Conservation (phyloP, 805 yeast genomes). For the Ogataea populi-albae region DNA sequence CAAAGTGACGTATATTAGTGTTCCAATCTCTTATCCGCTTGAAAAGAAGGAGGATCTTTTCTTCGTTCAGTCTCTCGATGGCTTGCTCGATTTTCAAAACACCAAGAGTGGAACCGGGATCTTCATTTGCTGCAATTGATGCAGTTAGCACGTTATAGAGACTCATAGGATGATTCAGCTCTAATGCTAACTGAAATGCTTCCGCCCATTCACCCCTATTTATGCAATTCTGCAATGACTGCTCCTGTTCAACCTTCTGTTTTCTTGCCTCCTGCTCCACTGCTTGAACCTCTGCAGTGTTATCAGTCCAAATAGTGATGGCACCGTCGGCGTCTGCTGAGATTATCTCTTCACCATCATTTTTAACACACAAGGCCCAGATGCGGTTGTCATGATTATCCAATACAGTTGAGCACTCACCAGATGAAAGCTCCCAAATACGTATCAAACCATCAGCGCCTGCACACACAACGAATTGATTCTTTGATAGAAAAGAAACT, state of each 20-base stretch:
- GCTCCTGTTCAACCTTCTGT: constrained; percentile 78
- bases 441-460: constrained; percentile 96
- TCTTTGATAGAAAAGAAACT: constrained; percentile 63
- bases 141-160: constrained; percentile 72
- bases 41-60: constrained; percentile 59
- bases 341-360: constrained; percentile 67
- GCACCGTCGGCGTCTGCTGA: constrained; percentile 96
- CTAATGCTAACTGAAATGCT: constrained; percentile 82
- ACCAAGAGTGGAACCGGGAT: constrained; percentile 51
- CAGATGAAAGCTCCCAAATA: constrained; percentile 76
- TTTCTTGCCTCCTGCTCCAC: constrained; percentile 54
- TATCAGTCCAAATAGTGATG: constrained; percentile 84
- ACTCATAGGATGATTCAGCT: constrained; percentile 87
- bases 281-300: constrained; percentile 67
- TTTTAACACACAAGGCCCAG: constrained; percentile 76
- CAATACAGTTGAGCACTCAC: constrained; percentile 78
- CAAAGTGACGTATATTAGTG: constrained; percentile 77
- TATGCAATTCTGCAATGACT: constrained; percentile 73
- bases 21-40: constrained; percentile 93
- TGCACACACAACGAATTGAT: constrained; percentile 66
- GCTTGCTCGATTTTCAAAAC: constrained; percentile 60
- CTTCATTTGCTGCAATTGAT: constrained; percentile 50
- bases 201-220: constrained; percentile 76
- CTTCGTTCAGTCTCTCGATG: constrained; percentile 53
- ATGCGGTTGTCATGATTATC: constrained; percentile 92